Percentiles rank a stretch among this genome's conserved stretches.
phyloP scores from a whole-genome alignment of 371 early-diverging fungal genomes.

The Apophysomyces variabilis region DNA sequence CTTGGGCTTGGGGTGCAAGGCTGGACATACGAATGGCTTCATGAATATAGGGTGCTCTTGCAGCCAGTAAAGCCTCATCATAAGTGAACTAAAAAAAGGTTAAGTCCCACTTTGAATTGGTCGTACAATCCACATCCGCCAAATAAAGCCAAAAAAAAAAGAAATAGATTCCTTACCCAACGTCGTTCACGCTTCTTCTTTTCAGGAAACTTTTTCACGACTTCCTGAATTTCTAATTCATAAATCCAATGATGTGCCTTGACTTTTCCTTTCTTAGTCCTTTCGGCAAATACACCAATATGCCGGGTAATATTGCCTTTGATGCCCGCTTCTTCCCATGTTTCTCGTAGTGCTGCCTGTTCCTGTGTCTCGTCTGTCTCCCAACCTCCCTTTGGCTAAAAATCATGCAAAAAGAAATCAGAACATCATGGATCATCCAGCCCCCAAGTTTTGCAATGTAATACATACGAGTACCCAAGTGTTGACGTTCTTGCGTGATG shows the following conservation, averaged over 20 bases:
- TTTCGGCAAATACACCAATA: slow-evolving; percentile 60
- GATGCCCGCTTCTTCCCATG: slow-evolving; percentile 72
- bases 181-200: slow-evolving; percentile 63
- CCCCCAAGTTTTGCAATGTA: neutral
- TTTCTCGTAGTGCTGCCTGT: slow-evolving; percentile 67
- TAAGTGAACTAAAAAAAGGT: slow-evolving; percentile 50
- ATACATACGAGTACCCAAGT: slow-evolving; percentile 59
- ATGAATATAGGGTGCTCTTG: slow-evolving; percentile 55
- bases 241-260: slow-evolving; percentile 64
- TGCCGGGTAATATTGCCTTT: slow-evolving; percentile 56
- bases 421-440: neutral
- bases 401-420: neutral
- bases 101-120: no score
- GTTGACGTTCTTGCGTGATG: slow-evolving; percentile 55
- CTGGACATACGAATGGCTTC: slow-evolving; percentile 55
- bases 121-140: no score
- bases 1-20: slow-evolving; percentile 25
- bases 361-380: slow-evolving; percentile 69
- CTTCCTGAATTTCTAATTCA: slow-evolving; percentile 61
- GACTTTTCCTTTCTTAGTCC: slow-evolving; percentile 48
- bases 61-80: slow-evolving; percentile 59
- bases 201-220: slow-evolving; percentile 65
- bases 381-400: slow-evolving; percentile 72
- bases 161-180: slow-evolving; percentile 47
- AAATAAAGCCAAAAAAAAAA: no score